Evolutionary conservation across 2,329 filamentous ascomycete species (phyloP).

Genomic region (Didymella keratinophila): DNA sequence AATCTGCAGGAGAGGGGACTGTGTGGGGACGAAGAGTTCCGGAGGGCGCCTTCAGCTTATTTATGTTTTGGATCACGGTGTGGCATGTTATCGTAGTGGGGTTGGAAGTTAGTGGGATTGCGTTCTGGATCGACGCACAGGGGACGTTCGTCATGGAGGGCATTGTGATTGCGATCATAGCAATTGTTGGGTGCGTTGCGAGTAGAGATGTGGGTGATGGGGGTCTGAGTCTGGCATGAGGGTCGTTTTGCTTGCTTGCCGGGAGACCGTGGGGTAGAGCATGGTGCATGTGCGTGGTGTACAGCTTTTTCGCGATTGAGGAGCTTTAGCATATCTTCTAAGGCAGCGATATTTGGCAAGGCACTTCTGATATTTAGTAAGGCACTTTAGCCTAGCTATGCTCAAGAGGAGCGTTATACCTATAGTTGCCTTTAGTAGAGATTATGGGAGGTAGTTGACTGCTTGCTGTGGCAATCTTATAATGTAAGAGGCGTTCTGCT

Average conservation of each 20-base stretch:
- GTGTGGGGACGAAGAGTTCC: neutral
- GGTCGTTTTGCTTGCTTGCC: neutral
- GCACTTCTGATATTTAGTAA: no score
- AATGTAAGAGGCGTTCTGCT: no score
- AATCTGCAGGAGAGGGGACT: neutral
- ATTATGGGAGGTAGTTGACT: no score
- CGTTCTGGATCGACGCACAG: neutral
- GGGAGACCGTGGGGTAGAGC: neutral
- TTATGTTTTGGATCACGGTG: neutral
- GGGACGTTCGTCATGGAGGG: neutral
- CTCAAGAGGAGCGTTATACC: no score
- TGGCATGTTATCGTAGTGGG: neutral
- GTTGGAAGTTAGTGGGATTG: neutral
- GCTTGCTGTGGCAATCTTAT: no score
- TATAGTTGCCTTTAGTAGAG: no score
- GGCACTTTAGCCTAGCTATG: no score
- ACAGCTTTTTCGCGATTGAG: neutral
- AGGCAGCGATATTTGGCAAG: no score
- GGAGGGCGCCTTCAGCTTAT: neutral
- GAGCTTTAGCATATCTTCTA: neutral
- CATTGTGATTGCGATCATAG: neutral
- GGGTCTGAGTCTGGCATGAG: neutral
- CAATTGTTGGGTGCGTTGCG: neutral
- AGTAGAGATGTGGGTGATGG: neutral
- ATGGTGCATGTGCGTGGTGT: neutral